Conservation (phyloP, 345 rosid genomes). For the Brassica carinata region DNA sequence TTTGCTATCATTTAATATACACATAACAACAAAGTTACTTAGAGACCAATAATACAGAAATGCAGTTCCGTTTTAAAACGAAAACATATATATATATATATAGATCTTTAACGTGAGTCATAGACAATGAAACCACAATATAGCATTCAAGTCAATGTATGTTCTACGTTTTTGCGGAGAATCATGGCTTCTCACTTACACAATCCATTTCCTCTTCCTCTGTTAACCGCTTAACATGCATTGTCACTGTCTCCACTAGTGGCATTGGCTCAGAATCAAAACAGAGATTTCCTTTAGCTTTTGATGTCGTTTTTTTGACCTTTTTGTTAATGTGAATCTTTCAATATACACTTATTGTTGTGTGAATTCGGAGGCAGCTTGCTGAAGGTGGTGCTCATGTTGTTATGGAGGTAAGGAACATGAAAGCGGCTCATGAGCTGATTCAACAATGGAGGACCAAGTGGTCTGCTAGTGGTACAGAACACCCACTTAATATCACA, state of each 20-base stretch:
- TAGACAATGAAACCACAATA: too few relatives aligned
- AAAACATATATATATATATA: too few relatives aligned
- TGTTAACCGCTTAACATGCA: conserved; percentile 64
- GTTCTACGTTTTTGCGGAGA: conserved; percentile 45
- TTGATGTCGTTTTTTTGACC: not conserved
- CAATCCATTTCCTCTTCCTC: conserved; percentile 72
- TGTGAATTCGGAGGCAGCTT: conserved; percentile 55
- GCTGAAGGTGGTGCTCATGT: conserved; percentile 92
- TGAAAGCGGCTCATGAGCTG: conserved; percentile 18
- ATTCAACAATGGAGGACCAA: conserved; percentile 35
- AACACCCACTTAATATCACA: conserved; percentile 26
- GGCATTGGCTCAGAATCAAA: conserved; percentile 72
- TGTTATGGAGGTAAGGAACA: conserved; percentile 75
- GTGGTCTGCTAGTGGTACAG: conserved; percentile 23
- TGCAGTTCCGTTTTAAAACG: too few relatives aligned
- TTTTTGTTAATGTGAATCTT: not conserved
- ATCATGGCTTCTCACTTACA: conserved; percentile 63
- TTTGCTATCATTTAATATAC: too few relatives aligned
- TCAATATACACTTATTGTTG: not conserved
- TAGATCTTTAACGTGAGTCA: too few relatives aligned
- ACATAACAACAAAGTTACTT: not conserved
- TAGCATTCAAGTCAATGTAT: too few relatives aligned
- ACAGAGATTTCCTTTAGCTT: not conserved
- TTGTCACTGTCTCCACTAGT: conserved; percentile 89
- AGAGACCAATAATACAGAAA: not conserved